Percentiles rank a stretch among this genome's conserved stretches.
These are phyloP conservation scores for Aegilops tauschii DNA, from an alignment of 176 grass and related monocot species.

Conservation along the genomic window DNA sequence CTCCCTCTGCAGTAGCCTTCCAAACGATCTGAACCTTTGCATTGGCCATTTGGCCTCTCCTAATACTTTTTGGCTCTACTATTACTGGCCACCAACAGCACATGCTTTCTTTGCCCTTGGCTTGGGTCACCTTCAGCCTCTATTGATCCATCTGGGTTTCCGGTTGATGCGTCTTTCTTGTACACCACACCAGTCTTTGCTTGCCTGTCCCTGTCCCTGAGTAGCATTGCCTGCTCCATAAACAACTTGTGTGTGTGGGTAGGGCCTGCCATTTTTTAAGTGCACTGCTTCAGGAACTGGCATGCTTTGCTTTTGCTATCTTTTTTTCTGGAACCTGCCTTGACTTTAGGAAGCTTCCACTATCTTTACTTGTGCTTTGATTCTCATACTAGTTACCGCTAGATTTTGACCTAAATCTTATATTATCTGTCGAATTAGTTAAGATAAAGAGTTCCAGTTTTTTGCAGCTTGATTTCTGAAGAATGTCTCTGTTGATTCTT, in stretches of 20 bases:
- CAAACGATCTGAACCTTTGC: too few species aligned
- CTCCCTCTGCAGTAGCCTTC: neutral
- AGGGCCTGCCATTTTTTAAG: slow-evolving; percentile 36
- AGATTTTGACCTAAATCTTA: slow-evolving; percentile 39
- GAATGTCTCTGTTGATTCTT: neutral
- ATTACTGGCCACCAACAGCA: slow-evolving; percentile 57
- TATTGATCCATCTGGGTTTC: slow-evolving; percentile 47
- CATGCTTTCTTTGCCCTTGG: slow-evolving; percentile 42
- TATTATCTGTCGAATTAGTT: neutral
- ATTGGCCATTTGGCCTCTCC: neutral
- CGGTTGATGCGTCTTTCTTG: slow-evolving; percentile 50
- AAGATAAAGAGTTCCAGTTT: neutral
- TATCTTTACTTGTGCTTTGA: slow-evolving; percentile 37
- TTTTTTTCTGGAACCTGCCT: slow-evolving; percentile 42
- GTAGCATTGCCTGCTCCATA: slow-evolving; percentile 42
- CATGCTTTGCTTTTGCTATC: slow-evolving; percentile 21
- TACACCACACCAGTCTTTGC: slow-evolving; percentile 44
- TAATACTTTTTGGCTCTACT: slow-evolving; percentile 42
- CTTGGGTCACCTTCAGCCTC: slow-evolving; percentile 30
- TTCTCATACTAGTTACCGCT: neutral
- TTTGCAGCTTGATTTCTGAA: neutral
- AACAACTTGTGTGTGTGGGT: slow-evolving; percentile 51
- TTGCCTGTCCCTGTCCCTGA: slow-evolving; percentile 31
- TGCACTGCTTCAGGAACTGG: slow-evolving; percentile 6
- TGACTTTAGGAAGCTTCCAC: slow-evolving; percentile 54